Percentiles rank a stretch among this genome's conserved stretches.
Evolutionary conservation across 202 grass and related monocot genomes (phyloP).

Genomic region (Carex arenaria): DNA sequence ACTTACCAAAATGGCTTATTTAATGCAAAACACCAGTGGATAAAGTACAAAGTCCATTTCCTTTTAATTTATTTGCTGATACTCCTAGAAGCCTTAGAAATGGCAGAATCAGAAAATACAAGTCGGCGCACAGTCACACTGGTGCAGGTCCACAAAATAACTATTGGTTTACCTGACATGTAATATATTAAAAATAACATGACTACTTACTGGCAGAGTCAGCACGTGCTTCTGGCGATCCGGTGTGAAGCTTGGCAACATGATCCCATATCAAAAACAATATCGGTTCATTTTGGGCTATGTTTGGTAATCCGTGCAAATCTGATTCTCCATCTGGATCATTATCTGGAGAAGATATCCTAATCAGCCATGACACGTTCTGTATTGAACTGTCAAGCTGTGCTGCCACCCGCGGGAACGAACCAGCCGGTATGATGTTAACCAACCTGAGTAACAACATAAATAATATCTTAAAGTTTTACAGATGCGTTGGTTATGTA

Average conservation of each 20-base stretch:
- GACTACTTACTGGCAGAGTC: constrained; percentile 45
- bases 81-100: background rate
- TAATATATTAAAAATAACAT: background rate
- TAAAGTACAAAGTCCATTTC: background rate
- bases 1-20: background rate
- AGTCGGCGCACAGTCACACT: background rate
- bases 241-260: constrained; percentile 60
- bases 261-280: constrained; percentile 78
- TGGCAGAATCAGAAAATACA: background rate
- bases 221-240: constrained; percentile 35
- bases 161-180: background rate
- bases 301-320: constrained; percentile 62
- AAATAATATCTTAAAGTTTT: background rate
- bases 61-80: background rate
- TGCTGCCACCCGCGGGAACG: constrained; percentile 35
- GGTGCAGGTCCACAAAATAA: background rate
- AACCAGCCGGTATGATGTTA: constrained; percentile 24
- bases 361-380: constrained; percentile 71
- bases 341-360: constrained; percentile 49
- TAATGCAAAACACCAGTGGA: background rate
- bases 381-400: constrained; percentile 61
- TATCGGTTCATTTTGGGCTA: constrained; percentile 78
- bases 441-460: background rate
- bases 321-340: constrained; percentile 43
- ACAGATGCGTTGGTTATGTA: background rate